These are phyloP conservation scores for Yueomyces sp. DNA, from an alignment of 1,139 yeast genomes.

Conservation along the genomic window DNA sequence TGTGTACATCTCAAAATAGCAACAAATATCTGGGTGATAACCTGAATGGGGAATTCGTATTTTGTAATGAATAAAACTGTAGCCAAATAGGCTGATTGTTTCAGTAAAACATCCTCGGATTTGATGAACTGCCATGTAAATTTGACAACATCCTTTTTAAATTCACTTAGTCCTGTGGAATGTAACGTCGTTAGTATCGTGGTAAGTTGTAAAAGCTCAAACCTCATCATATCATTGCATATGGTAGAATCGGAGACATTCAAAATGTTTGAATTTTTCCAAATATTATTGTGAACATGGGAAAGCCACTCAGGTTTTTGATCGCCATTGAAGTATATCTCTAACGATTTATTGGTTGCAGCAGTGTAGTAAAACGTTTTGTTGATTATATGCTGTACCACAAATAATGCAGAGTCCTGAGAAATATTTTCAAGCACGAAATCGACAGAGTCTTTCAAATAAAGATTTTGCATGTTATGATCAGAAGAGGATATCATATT, in stretches of 20 bases:
- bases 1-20: slow-evolving; percentile 80
- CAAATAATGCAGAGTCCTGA: slow-evolving; percentile 46
- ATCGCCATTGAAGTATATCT: slow-evolving; percentile 31
- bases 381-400: slow-evolving; percentile 53
- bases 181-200: slow-evolving; percentile 64
- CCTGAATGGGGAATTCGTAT: slow-evolving; percentile 79
- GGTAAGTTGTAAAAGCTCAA: slow-evolving; percentile 72
- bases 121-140: slow-evolving; percentile 92
- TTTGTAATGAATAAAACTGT: slow-evolving; percentile 79
- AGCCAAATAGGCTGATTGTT: slow-evolving; percentile 86
- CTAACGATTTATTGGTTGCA: slow-evolving; percentile 35
- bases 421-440: slow-evolving; percentile 34
- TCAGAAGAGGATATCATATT: slow-evolving; percentile 43
- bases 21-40: slow-evolving; percentile 86
- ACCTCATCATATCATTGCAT: slow-evolving; percentile 59
- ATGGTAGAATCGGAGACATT: slow-evolving; percentile 47
- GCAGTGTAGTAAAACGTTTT: slow-evolving; percentile 58
- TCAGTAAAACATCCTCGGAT: slow-evolving; percentile 77
- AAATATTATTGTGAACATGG: slow-evolving; percentile 47
- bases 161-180: slow-evolving; percentile 45
- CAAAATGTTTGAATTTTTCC: slow-evolving; percentile 54
- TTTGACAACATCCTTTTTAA: slow-evolving; percentile 76
- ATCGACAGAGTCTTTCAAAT: slow-evolving; percentile 40
- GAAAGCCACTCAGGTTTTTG: slow-evolving; percentile 49
- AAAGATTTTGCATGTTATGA: slow-evolving; percentile 34